phyloP scores from a whole-genome alignment of 1,284 basidiomycete genomes.

The Rhodotorula sp. region DNA sequence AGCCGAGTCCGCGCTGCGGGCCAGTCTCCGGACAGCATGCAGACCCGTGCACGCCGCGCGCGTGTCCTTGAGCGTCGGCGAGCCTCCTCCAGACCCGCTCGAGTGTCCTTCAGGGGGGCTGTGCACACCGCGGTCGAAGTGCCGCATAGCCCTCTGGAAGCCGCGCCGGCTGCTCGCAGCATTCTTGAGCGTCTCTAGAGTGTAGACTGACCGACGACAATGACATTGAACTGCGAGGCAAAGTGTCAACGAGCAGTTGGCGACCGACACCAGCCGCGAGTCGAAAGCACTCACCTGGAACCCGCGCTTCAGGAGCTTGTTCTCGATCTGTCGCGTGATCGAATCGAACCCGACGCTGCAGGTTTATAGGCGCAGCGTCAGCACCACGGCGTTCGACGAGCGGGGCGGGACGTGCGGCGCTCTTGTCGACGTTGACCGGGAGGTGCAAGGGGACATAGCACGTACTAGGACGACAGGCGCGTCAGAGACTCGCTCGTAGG shows the following conservation, averaged over 20 bases:
- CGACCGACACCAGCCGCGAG: not conserved
- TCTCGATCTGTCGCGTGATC: conserved; percentile 93
- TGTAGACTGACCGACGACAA: conserved; percentile 70
- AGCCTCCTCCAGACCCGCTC: too few relatives aligned
- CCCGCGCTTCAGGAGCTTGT: conserved; percentile 97
- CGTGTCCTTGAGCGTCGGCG: too few relatives aligned
- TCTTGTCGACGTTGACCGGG: not conserved
- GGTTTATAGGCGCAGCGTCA: not conserved
- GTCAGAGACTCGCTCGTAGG: conserved; percentile 6
- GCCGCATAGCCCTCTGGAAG: too few relatives aligned
- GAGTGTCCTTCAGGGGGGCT: too few relatives aligned
- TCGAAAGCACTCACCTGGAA: conserved; percentile 4
- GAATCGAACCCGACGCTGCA: conserved; percentile 40
- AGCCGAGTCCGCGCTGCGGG: too few relatives aligned
- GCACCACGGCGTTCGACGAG: not conserved
- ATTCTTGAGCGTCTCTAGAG: too few relatives aligned
- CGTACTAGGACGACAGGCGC: conserved; percentile 24
- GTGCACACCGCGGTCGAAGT: too few relatives aligned
- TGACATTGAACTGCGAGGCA: conserved; percentile 98
- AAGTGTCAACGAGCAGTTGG: not conserved
- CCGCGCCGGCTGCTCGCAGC: too few relatives aligned
- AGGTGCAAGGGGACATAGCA: not conserved
- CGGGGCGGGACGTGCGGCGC: too few relatives aligned
- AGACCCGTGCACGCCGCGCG: too few relatives aligned
- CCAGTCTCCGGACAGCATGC: too few relatives aligned